A percentile compares a stretch with the other conserved stretches of the same genome.
Conservation (phyloP, 768 basidiomycete genomes). For the Auricularia sp. region DNA sequence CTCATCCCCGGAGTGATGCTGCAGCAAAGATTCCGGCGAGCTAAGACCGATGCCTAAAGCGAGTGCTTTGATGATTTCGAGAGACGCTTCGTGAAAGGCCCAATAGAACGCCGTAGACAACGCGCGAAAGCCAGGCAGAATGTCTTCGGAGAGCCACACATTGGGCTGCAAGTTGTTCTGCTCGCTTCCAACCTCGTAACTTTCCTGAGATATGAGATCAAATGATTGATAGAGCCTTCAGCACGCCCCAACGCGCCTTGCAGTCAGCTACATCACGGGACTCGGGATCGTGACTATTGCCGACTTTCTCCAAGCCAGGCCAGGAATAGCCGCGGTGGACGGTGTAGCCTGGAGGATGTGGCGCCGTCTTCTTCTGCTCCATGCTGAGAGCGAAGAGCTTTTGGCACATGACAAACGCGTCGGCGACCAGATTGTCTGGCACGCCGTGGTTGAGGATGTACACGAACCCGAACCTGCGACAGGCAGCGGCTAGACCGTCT, state of each 20-base stretch:
- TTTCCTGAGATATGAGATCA: conserved; percentile 11
- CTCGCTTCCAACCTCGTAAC: conserved; percentile 46
- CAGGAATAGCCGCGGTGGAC: not conserved
- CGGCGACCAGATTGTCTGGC: conserved; percentile 20
- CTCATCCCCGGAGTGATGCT: conserved; percentile 33
- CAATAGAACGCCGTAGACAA: conserved; percentile 14
- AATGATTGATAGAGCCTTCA: not conserved
- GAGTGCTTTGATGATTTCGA: conserved; percentile 39
- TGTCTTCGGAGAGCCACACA: conserved; percentile 46
- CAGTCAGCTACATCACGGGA: conserved; percentile 36
- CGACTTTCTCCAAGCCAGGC: conserved; percentile 14
- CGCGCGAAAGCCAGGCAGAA: conserved; percentile 42
- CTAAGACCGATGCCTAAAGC: conserved; percentile 35
- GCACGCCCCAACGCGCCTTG: not conserved
- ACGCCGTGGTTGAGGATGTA: conserved; percentile 38
- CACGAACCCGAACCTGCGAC: conserved; percentile 32
- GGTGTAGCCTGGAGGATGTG: not conserved
- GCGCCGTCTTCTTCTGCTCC: not conserved
- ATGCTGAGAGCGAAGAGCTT: not conserved
- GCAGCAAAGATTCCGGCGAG: conserved; percentile 34
- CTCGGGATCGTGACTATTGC: conserved; percentile 24
- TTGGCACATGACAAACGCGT: conserved; percentile 1
- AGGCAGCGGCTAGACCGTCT: not conserved
- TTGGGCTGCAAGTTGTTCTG: conserved; percentile 35
- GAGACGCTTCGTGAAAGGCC: conserved; percentile 34